Base-by-base conservation (phyloP, 257 asterid species). In the Paraleonurus japonicus region DNA sequence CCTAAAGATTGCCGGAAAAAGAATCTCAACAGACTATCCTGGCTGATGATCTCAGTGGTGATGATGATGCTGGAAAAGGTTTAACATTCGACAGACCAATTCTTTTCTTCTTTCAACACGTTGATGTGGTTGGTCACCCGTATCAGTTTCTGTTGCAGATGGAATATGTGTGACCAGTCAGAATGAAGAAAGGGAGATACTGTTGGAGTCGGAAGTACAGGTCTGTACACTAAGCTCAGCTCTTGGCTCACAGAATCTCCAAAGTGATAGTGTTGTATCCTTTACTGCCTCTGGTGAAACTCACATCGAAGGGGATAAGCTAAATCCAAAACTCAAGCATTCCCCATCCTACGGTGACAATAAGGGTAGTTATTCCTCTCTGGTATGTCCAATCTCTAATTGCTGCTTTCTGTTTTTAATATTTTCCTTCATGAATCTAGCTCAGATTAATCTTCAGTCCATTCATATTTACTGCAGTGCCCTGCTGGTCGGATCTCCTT, bases 401-500 rank as follows among this genome's bases (percentile, higher is more conserved):
- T 67, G 58, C 47, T 76, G 57, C 54, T 35, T 80, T 61, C 23
- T 16, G 15, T 61, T 60, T 24, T 27, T 58, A 1, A 48, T 69
- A 55, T 23, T 61, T 73, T 43, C 28, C 39, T 58, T 33, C 43
- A 4, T 69, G 76, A 43, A 63, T 53, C 64, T 65, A 26, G 64
- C 74, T 74, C 74, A 57, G 66, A 45, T 72, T 73, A 39, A 35
- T 62, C 19, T 70, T 33, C 69, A 66, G 39, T 13, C n/a, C 54
- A 71, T 51, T 61, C 16, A 45, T 75, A 55, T 80, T 55, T 74
- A 30, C 71, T 72, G 77, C 84, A 92, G 96, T 92, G 95, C 62
- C 93, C 96, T 67, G 77, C 98, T 72, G 95, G 95, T 55, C 90
- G 98, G 77, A 86, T 92, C 76, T 92, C 98, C 65, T 92, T 92